phyloP scores from a whole-genome alignment of 2,329 filamentous ascomycete genomes.

The Venturia effusa region DNA sequence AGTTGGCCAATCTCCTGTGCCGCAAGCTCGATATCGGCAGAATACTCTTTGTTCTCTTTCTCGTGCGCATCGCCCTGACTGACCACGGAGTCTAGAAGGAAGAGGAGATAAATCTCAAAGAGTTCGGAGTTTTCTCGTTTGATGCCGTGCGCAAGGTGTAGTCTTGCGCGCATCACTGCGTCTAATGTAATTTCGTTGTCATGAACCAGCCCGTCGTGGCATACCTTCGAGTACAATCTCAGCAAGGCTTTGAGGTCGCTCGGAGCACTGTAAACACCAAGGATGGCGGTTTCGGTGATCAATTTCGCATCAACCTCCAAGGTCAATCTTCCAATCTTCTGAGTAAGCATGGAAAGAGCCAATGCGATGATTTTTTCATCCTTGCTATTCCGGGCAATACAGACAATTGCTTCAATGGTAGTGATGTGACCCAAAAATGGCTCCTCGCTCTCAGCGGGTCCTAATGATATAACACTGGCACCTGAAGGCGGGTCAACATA shows the following conservation, averaged over 20 bases:
- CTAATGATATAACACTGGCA: constrained; percentile 71
- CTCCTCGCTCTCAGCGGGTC: constrained; percentile 66
- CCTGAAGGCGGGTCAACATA: constrained; percentile 22
- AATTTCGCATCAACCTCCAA: constrained; percentile 73
- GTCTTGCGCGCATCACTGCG: constrained; percentile 55
- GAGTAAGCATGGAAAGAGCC: constrained; percentile 90
- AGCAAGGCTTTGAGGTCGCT: constrained; percentile 78
- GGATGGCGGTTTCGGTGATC: constrained; percentile 65
- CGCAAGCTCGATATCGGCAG: constrained; percentile 71
- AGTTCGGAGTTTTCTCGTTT: constrained; percentile 55
- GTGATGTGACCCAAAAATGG: constrained; percentile 67
- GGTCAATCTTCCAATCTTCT: constrained; percentile 78
- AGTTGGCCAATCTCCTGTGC: constrained; percentile 81
- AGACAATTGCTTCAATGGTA: constrained; percentile 89
- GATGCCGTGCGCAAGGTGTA: constrained; percentile 62
- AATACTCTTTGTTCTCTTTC: constrained; percentile 53
- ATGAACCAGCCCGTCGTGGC: constrained; percentile 60
- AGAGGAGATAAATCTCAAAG: constrained; percentile 72
- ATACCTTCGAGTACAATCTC: constrained; percentile 69
- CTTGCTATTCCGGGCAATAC: constrained; percentile 69
- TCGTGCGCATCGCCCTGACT: constrained; percentile 82
- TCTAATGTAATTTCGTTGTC: constrained; percentile 56
- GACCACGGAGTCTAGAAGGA: constrained; percentile 77
- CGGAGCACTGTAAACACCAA: constrained; percentile 67
- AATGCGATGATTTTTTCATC: constrained; percentile 90